These are phyloP conservation scores for Salvia miltiorrhiza DNA, from an alignment of 257 asterid species.

Conservation along the genomic window DNA sequence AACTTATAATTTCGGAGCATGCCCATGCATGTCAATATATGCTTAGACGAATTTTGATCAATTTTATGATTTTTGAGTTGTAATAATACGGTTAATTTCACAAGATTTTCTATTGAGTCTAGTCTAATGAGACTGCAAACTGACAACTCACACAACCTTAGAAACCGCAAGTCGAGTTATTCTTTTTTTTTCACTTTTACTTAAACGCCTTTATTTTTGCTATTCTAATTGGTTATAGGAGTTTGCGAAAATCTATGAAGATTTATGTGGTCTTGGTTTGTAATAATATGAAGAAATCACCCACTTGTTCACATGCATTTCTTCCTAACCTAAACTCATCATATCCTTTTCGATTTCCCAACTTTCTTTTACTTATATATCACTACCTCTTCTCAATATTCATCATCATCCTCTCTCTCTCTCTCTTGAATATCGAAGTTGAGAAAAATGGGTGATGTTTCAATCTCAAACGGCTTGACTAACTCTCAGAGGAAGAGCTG, in stretches of 20 bases:
- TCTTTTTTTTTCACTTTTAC: not conserved
- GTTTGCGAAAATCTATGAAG: conserved; percentile 61
- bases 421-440: not conserved
- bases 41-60: too few species aligned
- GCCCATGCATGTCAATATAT: too few species aligned
- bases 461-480: conserved; percentile 39
- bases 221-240: not conserved
- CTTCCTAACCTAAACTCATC: conserved; percentile 28
- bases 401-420: conserved; percentile 14
- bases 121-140: too few species aligned
- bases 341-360: conserved; percentile 29
- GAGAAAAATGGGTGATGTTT: conserved; percentile 70
- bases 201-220: conserved; percentile 9
- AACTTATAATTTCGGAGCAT: too few species aligned
- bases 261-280: conserved; percentile 32
- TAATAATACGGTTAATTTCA: too few species aligned
- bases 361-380: conserved; percentile 24
- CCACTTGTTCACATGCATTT: conserved; percentile 13
- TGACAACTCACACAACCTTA: too few species aligned
- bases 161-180: conserved; percentile 25
- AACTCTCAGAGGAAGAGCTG: conserved; percentile 76
- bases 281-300: not conserved
- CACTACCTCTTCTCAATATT: conserved; percentile 20
- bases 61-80: too few species aligned
- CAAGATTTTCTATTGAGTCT: too few species aligned